A percentile compares a stretch with the other conserved stretches of the same genome.
Evolutionary conservation across 768 basidiomycete genomes (phyloP).

Genomic region (Leccinum subtestaceum): DNA sequence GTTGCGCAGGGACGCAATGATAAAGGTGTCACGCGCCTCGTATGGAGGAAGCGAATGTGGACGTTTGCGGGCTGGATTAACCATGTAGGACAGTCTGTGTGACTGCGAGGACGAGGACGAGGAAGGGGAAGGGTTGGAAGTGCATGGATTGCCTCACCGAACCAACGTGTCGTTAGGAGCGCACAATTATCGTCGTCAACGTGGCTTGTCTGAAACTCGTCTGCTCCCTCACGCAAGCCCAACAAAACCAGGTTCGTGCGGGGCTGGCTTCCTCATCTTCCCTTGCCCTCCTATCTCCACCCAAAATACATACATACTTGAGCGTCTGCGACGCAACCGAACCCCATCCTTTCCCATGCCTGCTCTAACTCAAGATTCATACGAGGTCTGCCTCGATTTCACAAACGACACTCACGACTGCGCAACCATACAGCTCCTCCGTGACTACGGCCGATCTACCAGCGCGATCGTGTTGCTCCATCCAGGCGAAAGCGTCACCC

Average conservation of each 20-base stretch:
- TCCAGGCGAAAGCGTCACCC: slow-evolving; percentile 61
- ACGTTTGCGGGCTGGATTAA: slow-evolving; percentile 31
- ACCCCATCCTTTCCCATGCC: slow-evolving; percentile 46
- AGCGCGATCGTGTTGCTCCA: slow-evolving; percentile 55
- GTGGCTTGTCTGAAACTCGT: slow-evolving; percentile 28
- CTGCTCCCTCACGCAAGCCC: slow-evolving; percentile 30
- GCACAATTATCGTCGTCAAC: slow-evolving; percentile 27
- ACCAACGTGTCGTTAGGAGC: slow-evolving; percentile 33
- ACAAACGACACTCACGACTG: slow-evolving; percentile 66
- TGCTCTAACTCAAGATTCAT: slow-evolving; percentile 47
- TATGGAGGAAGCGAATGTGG: slow-evolving; percentile 34
- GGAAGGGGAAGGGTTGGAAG: slow-evolving; percentile 32
- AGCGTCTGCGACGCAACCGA: slow-evolving; percentile 33
- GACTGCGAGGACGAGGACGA: slow-evolving; percentile 23
- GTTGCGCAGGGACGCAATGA: slow-evolving; percentile 36
- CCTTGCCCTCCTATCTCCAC: slow-evolving; percentile 17
- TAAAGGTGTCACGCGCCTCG: slow-evolving; percentile 27
- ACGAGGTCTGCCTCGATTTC: slow-evolving; percentile 67
- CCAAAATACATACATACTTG: slow-evolving; percentile 13
- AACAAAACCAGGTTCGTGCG: slow-evolving; percentile 33
- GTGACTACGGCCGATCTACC: slow-evolving; percentile 58
- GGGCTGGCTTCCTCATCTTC: slow-evolving; percentile 22
- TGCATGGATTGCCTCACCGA: slow-evolving; percentile 19
- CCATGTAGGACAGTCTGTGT: neutral
- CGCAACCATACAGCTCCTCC: slow-evolving; percentile 60